Base-by-base conservation (phyloP, 2,329 filamentous ascomycete genomes). In the Aureobasidium sp. region DNA sequence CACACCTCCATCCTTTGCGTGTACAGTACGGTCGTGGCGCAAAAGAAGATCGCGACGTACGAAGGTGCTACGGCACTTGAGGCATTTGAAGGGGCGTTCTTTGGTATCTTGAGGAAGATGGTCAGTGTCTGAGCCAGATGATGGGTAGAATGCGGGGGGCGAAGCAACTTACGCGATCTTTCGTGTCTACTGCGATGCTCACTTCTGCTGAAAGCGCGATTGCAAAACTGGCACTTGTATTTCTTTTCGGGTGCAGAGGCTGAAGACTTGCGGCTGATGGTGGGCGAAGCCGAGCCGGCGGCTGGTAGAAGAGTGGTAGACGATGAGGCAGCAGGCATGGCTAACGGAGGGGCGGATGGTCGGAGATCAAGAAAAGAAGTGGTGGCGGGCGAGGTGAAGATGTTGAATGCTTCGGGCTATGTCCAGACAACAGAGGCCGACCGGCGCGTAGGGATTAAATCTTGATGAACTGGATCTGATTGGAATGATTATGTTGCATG, bases 151-250 rank as follows among this genome's bases (percentile, higher is more conserved):
- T n/a, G 34, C 20, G 46, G 34, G 44, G 24, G 44, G 17, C 8
- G 47, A 27, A 20, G 29, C 61, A 66, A 93, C 93, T 82, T 94
- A 97, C 94, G 94, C 75, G 92, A 96, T 79, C 94, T 85, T 79
- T 99, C 94, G 78, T 99, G 94, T 77, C 94, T 85, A 78, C 92
- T 97, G 71, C 94, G 86, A 77, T 99, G 94, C 78, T 99, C 94
- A 76, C 92, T 96, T 76, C 94, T 84, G 80, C 92, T 97, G 77
- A 99, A 99, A 67, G 94, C 94, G 77, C 94, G 85, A 79, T 92
- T 92, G 81, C 94, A 97, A 78, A 96, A 97, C 82, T 96, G 92
- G 81, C 94, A 99, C 77, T 97, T 97, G 86, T 99, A 99, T 79
- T 97, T 96, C 82, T 95, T 93, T 81, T 97, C 94, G 62, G 92